Evolutionary conservation across 2,329 filamentous ascomycete genomes (phyloP).

Genomic region (Dothidotthia symphoricarpi): DNA sequence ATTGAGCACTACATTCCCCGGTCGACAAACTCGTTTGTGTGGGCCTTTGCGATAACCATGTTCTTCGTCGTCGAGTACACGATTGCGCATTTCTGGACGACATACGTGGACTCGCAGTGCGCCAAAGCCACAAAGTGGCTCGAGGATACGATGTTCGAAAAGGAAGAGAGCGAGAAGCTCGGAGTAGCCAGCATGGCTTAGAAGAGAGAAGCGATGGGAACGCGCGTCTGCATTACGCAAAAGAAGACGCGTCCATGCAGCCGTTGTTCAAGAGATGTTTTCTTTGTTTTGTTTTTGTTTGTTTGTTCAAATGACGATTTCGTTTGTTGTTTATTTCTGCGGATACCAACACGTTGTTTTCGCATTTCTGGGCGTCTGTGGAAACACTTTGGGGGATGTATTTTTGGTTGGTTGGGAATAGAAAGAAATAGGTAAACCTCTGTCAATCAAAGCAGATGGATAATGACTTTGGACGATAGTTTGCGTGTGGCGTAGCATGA

Average conservation of each 20-base stretch:
- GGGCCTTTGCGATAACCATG: conserved; percentile 46
- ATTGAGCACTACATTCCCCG: conserved; percentile 47
- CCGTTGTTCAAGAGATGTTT: no score
- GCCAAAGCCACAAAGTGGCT: conserved; percentile 50
- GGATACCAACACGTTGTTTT: conserved; percentile 8
- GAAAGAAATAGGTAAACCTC: no score
- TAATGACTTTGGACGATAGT: no score
- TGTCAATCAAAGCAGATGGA: no score
- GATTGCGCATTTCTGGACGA: conserved; percentile 52
- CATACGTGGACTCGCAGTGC: conserved; percentile 53
- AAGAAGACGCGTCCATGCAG: no score
- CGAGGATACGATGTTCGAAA: conserved; percentile 50
- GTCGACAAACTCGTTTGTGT: conserved; percentile 39
- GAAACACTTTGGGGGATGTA: no score
- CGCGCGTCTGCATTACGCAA: no score
- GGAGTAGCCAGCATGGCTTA: conserved; percentile 28
- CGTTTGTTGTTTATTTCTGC: conserved; percentile 8
- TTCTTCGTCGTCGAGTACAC: conserved; percentile 51
- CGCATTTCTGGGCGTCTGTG: no score
- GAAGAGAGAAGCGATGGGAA: not conserved
- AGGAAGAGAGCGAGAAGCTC: conserved; percentile 42
- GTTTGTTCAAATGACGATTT: conserved; percentile 9
- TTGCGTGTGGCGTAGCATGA: no score
- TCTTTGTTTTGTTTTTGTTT: no score
- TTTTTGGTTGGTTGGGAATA: no score